Conservation (phyloP, 371 early-diverging fungal species). For the Mucor racemosus region DNA sequence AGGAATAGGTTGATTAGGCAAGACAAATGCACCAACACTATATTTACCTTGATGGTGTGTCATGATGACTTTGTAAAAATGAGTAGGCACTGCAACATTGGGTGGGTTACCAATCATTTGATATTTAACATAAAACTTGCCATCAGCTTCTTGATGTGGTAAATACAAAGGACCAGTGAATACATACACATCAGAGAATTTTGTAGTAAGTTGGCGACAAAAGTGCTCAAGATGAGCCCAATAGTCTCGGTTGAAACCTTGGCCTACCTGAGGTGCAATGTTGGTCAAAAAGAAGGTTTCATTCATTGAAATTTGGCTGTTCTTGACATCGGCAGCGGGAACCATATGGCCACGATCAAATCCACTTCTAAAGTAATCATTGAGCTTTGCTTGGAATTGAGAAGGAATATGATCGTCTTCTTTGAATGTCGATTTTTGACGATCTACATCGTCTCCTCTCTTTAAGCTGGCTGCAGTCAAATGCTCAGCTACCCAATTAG, state of each 20-base stretch:
- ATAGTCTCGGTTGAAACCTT: slow-evolving; percentile 84
- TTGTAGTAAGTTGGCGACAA: slow-evolving; percentile 67
- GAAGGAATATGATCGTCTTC: slow-evolving; percentile 71
- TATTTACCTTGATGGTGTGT: slow-evolving; percentile 55
- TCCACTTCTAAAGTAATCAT: slow-evolving; percentile 73
- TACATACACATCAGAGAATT: slow-evolving; percentile 76
- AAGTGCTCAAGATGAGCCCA: slow-evolving; percentile 85
- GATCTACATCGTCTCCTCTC: slow-evolving; percentile 60
- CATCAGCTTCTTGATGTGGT: slow-evolving; percentile 69
- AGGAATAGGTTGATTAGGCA: slow-evolving; percentile 84
- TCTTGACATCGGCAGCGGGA: slow-evolving; percentile 83
- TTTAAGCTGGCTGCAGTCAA: slow-evolving; percentile 69
- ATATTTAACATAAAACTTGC: slow-evolving; percentile 82
- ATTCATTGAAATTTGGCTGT: slow-evolving; percentile 71
- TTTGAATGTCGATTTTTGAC: slow-evolving; percentile 70
- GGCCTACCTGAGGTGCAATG: slow-evolving; percentile 84
- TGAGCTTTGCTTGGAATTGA: slow-evolving; percentile 69
- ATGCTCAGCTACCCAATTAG: slow-evolving; percentile 88
- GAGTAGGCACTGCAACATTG: slow-evolving; percentile 92
- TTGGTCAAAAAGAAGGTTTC: slow-evolving; percentile 83
- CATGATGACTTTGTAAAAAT: slow-evolving; percentile 89
- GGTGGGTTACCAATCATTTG: slow-evolving; percentile 90
- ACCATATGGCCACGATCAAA: slow-evolving; percentile 89
- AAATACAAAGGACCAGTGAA: slow-evolving; percentile 84
- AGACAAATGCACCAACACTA: slow-evolving; percentile 77